Evolutionary conservation across 2,329 filamentous ascomycete species (phyloP).

Genomic region (Ophiostoma triangulosporum): DNA sequence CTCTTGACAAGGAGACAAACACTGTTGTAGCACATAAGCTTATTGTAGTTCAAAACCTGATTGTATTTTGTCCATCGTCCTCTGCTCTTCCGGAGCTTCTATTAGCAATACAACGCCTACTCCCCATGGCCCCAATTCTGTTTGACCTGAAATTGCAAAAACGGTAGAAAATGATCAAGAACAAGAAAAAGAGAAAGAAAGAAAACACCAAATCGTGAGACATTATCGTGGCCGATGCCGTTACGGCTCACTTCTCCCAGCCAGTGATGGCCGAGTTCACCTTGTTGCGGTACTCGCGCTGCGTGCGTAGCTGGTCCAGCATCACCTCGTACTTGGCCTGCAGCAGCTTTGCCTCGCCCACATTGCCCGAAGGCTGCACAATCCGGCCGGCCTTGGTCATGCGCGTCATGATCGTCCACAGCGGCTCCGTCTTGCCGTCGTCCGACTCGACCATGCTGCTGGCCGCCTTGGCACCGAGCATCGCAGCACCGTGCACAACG

Average conservation of each 20-base stretch:
- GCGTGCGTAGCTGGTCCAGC: conserved; percentile 76
- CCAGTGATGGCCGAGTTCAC: conserved; percentile 50
- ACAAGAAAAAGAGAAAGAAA: neutral
- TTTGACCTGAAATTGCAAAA: neutral
- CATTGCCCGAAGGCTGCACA: conserved; percentile 60
- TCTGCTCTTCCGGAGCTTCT: neutral
- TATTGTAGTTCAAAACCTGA: no score
- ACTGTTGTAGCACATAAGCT: neutral
- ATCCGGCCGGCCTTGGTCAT: conserved; percentile 90
- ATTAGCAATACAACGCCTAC: neutral
- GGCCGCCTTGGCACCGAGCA: conserved; percentile 96
- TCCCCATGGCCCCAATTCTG: neutral
- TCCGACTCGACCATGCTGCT: conserved; percentile 61
- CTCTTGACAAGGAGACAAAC: no score
- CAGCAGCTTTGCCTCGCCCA: conserved; percentile 64
- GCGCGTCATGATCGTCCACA: conserved; percentile 96
- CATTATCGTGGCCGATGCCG: neutral
- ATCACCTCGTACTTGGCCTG: conserved; percentile 92
- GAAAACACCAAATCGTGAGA: neutral
- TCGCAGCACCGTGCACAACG: conserved; percentile 94
- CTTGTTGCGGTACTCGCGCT: conserved; percentile 67
- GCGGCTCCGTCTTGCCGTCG: conserved; percentile 65
- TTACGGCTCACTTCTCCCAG: conserved; percentile 17
- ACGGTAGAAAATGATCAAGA: no score
- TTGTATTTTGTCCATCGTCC: neutral